Base-by-base conservation (phyloP, 2,329 filamentous ascomycete genomes). In the Metarhizium humberi region DNA sequence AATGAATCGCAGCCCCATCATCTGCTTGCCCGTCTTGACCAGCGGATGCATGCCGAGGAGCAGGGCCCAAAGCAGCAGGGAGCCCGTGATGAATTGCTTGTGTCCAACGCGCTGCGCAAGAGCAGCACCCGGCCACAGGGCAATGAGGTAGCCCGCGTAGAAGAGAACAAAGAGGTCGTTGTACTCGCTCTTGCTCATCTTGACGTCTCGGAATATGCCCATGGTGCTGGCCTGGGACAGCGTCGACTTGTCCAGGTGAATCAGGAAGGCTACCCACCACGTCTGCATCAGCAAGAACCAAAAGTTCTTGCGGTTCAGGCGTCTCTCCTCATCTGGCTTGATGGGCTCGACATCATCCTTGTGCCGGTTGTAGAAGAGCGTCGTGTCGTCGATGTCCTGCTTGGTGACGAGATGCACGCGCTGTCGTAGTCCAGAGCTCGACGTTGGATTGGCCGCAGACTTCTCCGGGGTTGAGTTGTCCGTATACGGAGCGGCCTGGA, bases 171-270 rank as follows among this genome's bases (percentile, higher is more conserved):
- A 63, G 2, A 62, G 56, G 20, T 60, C 51, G 48, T 63, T 63
- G 56, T 61, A 63, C 49, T 62, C 51, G 11, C 60, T 50, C 50
- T 63, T 62, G 16, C 47, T 58, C 55, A 61, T 62, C 29, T 58
- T 40, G 5, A 63, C 61, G 32, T 63, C 62, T n/a, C 62, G 56
- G n/a, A 62, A 61, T n/a, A 63, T 60, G 36, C 62, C 62, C 61
- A 63, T 63, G 45, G 60, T 61, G 47, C 58, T 62, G 38, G 62
- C 62, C 49, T 59, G 58, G 2, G 60, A 59, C 2, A 63, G 58
- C 0, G 62, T 63, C 18, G 62, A 63, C 50, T 63, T 63, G 58
- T 63, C 62, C 6, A 63, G 54, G 51, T 63, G 62, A 50, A 63
- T 63, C n/a, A 63, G 52, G 49, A 63, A 63, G 25, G 60, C 59